phyloP scores from a whole-genome alignment of 805 yeast genomes.

The Metschnikowia gruessii region DNA sequence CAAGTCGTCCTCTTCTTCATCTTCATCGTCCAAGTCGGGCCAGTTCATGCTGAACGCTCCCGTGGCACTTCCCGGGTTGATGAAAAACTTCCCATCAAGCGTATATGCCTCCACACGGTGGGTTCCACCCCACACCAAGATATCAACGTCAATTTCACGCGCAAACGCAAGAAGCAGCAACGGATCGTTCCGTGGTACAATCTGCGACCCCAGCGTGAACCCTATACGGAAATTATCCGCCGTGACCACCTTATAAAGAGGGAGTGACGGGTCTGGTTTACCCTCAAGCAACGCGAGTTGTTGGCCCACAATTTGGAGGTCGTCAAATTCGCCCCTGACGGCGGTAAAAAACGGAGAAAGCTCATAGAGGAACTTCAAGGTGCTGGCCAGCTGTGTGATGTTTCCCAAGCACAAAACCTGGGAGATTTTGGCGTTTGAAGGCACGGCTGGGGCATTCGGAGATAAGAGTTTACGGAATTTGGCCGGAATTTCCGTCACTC shows the following conservation, averaged over 20 bases:
- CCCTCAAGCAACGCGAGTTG: constrained; percentile 25
- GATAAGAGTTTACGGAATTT: constrained; percentile 73
- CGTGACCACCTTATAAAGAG: constrained; percentile 60
- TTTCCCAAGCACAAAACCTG: constrained; percentile 87
- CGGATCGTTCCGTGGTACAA: constrained; percentile 86
- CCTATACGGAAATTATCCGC: constrained; percentile 79
- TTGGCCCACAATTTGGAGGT: constrained; percentile 36
- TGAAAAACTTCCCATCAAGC: constrained; percentile 85
- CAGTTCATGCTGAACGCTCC: constrained; percentile 75
- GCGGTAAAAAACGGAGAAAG: constrained; percentile 70
- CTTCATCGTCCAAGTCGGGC: constrained; percentile 53
- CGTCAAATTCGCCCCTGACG: constrained; percentile 83
- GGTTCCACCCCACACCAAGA: constrained; percentile 89
- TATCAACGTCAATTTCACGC: constrained; percentile 87
- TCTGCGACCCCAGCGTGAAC: constrained; percentile 75
- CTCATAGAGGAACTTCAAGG: constrained; percentile 60
- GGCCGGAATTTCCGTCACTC: constrained; percentile 60
- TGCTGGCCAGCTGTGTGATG: constrained; percentile 62
- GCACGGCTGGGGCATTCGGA: constrained; percentile 50
- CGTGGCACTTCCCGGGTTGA: constrained; percentile 97
- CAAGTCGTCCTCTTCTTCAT: constrained; percentile 36
- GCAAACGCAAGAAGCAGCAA: constrained; percentile 78
- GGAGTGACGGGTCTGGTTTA: constrained; percentile 34
- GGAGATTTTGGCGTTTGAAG: constrained; percentile 61
- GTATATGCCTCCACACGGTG: constrained; percentile 92